A percentile compares a stretch with the other conserved stretches of the same genome.
These are phyloP conservation scores for Primulina huaijiensis DNA, from an alignment of 257 asterid genomes.

Conservation along the genomic window DNA sequence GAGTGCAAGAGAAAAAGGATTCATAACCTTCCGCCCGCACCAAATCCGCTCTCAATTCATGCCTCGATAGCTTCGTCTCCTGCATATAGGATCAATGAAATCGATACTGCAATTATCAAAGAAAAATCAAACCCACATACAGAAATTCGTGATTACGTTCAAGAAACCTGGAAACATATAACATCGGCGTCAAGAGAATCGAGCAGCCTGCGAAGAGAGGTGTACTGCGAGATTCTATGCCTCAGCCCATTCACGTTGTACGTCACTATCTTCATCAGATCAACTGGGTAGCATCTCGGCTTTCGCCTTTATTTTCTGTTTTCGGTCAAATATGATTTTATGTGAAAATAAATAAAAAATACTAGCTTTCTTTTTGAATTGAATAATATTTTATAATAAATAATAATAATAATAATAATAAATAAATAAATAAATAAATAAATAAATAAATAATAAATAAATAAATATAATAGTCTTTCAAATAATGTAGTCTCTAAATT, in stretches of 20 bases:
- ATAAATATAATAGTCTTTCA: too few species aligned
- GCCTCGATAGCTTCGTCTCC: conserved; percentile 87
- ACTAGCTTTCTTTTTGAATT: too few species aligned
- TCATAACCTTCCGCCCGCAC: conserved; percentile 93
- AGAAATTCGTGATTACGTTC: too few species aligned
- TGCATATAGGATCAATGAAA: conserved; percentile 24
- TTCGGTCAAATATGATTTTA: too few species aligned
- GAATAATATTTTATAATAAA: too few species aligned
- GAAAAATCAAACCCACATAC: neutral
- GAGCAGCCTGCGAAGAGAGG: conserved; percentile 75
- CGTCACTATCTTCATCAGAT: conserved; percentile 79
- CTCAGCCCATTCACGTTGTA: conserved; percentile 91
- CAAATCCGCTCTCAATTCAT: conserved; percentile 68
- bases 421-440: too few species aligned
- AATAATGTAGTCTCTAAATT: too few species aligned
- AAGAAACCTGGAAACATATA: conserved; percentile 71
- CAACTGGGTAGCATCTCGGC: neutral
- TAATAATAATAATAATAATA: too few species aligned
- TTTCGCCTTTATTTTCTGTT: too few species aligned
- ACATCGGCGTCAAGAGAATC: conserved; percentile 82
- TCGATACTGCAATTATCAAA: neutral
- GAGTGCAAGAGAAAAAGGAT: conserved; percentile 91
- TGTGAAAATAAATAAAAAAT: too few species aligned
- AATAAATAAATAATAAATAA: too few species aligned
- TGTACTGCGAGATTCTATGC: conserved; percentile 78